Evolutionary conservation across 1,139 yeast genomes (phyloP).

Genomic region (Blastobotrys serpentis): DNA sequence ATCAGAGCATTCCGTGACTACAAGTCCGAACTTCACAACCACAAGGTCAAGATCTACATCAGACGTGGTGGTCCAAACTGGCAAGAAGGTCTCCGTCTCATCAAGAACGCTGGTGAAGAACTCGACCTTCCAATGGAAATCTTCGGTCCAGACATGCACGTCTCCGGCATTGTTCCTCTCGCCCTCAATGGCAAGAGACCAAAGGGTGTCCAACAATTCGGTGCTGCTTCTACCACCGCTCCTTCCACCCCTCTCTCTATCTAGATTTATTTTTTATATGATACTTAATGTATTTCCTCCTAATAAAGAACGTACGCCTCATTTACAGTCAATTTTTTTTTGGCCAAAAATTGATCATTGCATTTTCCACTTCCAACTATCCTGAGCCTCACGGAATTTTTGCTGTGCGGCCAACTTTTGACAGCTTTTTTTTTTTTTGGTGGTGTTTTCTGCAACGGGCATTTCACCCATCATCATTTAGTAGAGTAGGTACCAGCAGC

Average conservation of each 20-base stretch:
- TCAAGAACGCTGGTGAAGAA: slow-evolving; percentile 48
- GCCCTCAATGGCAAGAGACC: slow-evolving; percentile 44
- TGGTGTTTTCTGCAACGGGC: not conserved
- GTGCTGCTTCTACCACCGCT: slow-evolving; percentile 34
- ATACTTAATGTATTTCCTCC: slow-evolving; percentile 4
- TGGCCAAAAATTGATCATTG: too few relatives aligned
- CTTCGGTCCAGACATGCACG: slow-evolving; percentile 52
- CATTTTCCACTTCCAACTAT: too few relatives aligned
- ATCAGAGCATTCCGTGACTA: slow-evolving; percentile 48
- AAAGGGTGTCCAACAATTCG: slow-evolving; percentile 41
- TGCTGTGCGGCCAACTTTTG: too few relatives aligned
- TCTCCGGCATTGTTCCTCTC: slow-evolving; percentile 47
- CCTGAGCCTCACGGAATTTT: too few relatives aligned
- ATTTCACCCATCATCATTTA: not conserved
- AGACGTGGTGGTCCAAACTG: slow-evolving; percentile 52
- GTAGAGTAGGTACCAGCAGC: too few relatives aligned
- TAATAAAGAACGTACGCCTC: too few relatives aligned
- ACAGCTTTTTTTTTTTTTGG: slow-evolving; percentile 2
- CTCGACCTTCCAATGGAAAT: slow-evolving; percentile 48
- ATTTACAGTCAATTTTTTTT: too few relatives aligned
- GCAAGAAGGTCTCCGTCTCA: slow-evolving; percentile 48
- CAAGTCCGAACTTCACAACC: slow-evolving; percentile 40
- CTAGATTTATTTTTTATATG: slow-evolving; percentile 18
- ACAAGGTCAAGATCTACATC: slow-evolving; percentile 45
- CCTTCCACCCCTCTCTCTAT: slow-evolving; percentile 37